Evolutionary conservation across 2,329 filamentous ascomycete species (phyloP).

Genomic region (Emmonsiellopsis sp.): DNA sequence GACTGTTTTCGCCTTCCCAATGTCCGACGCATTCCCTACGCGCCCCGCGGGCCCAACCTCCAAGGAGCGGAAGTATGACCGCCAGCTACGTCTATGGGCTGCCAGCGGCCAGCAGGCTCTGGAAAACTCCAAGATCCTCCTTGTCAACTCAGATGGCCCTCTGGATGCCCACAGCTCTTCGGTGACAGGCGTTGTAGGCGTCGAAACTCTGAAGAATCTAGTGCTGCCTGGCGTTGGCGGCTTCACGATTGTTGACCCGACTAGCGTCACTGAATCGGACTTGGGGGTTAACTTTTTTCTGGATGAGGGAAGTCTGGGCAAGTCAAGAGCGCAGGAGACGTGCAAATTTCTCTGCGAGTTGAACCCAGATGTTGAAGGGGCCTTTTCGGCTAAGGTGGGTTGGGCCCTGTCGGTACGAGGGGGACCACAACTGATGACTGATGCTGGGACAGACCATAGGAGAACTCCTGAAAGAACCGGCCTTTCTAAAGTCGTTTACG

Average conservation of each 20-base stretch:
- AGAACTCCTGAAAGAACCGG: conserved; percentile 28
- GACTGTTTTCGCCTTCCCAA: conserved; percentile 7
- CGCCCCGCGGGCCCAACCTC: conserved; percentile 43
- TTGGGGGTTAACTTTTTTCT: conserved; percentile 97
- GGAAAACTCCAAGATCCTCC: conserved; percentile 81
- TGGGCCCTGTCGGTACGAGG: too few relatives aligned
- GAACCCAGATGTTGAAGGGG: conserved; percentile 82
- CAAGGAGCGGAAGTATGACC: conserved; percentile 76
- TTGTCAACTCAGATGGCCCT: conserved; percentile 61
- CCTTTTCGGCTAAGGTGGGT: conserved; percentile 53
- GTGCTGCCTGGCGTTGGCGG: conserved; percentile 84
- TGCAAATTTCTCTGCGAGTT: conserved; percentile 72
- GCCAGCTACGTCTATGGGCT: conserved; percentile 91
- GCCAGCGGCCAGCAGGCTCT: conserved; percentile 83
- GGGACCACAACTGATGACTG: not conserved
- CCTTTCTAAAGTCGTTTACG: conserved; percentile 43
- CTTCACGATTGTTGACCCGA: conserved; percentile 83
- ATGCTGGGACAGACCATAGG: conserved; percentile 23
- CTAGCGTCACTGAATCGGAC: conserved; percentile 68
- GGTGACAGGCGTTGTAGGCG: conserved; percentile 73
- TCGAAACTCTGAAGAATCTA: conserved; percentile 95
- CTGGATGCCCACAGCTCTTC: conserved; percentile 25
- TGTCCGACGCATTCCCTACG: conserved; percentile 29
- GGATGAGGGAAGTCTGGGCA: conserved; percentile 67
- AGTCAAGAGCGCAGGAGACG: conserved; percentile 68